Percentiles rank a stretch among this genome's conserved stretches.
phyloP scores from a whole-genome alignment of 352 stramenopile species.

The Phytophthora meadii region DNA sequence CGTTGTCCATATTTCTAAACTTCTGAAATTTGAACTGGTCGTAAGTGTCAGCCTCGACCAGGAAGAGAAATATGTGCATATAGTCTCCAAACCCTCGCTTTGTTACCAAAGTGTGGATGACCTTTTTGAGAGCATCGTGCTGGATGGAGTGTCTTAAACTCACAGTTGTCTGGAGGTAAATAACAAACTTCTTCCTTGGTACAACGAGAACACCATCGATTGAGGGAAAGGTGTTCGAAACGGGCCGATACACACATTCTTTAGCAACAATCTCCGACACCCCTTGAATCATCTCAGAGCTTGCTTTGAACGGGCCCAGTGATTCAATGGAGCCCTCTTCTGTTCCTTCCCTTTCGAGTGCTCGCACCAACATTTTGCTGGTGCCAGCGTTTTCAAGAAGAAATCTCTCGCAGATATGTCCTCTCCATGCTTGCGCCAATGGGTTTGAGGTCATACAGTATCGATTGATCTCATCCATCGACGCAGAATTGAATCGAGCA shows the following conservation, averaged over 20 bases:
- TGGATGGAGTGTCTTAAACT: slow-evolving; percentile 28
- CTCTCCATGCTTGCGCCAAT: slow-evolving; percentile 7
- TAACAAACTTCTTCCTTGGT: slow-evolving; percentile 14
- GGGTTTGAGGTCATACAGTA: neutral
- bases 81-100: slow-evolving; percentile 26
- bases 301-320: slow-evolving; percentile 16
- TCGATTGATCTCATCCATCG: slow-evolving; percentile 6
- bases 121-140: slow-evolving; percentile 32
- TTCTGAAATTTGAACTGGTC: slow-evolving; percentile 22
- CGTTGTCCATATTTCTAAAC: slow-evolving; percentile 22
- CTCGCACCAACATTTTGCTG: slow-evolving; percentile 11
- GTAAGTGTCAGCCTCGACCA: slow-evolving; percentile 39
- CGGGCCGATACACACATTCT: slow-evolving; percentile 21
- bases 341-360: neutral
- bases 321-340: no score
- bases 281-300: slow-evolving; percentile 27
- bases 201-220: slow-evolving; percentile 40
- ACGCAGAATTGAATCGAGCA: slow-evolving; percentile 1
- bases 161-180: slow-evolving; percentile 38
- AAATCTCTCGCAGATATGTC: slow-evolving; percentile 10
- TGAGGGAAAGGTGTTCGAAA: slow-evolving; percentile 43
- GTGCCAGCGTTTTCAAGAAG: slow-evolving; percentile 11
- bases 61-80: slow-evolving; percentile 43
- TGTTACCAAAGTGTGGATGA: slow-evolving; percentile 14
- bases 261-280: slow-evolving; percentile 35